Evolutionary conservation across 2,329 filamentous ascomycete genomes (phyloP).

Genomic region (Myriangium duriaei): DNA sequence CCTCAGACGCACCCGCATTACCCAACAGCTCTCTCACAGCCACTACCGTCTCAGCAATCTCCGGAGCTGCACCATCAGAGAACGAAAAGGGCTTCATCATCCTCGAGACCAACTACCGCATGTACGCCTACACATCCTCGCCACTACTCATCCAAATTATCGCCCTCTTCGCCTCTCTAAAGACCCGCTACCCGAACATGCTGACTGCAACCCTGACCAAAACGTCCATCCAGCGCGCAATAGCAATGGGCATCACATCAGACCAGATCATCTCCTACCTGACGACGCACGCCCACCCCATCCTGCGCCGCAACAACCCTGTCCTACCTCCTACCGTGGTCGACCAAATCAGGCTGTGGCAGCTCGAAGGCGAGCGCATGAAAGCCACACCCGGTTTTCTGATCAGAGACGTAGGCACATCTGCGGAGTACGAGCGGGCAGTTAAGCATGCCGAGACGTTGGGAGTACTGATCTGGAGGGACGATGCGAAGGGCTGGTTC

Average conservation of each 20-base stretch:
- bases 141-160: constrained; percentile 91
- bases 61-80: constrained; percentile 21
- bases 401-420: constrained; percentile 72
- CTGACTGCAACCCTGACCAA: constrained; percentile 85
- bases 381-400: constrained; percentile 71
- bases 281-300: constrained; percentile 81
- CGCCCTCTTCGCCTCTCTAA: constrained; percentile 74
- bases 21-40: constrained; percentile 55
- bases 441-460: constrained; percentile 73
- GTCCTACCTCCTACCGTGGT: constrained; percentile 89
- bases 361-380: constrained; percentile 93
- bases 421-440: constrained; percentile 51
- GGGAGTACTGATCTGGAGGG: constrained; percentile 81
- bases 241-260: constrained; percentile 80
- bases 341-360: constrained; percentile 95
- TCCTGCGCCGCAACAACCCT: constrained; percentile 68
- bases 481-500: constrained; percentile 67
- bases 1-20: constrained; percentile 59
- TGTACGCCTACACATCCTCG: constrained; percentile 93
- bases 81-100: constrained; percentile 71
- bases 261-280: constrained; percentile 94
- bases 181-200: constrained; percentile 86
- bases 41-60: constrained; percentile 43
- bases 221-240: constrained; percentile 74
- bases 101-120: constrained; percentile 91